Base-by-base conservation (phyloP, 2,329 filamentous ascomycete species). In the Laburnicola sp. region DNA sequence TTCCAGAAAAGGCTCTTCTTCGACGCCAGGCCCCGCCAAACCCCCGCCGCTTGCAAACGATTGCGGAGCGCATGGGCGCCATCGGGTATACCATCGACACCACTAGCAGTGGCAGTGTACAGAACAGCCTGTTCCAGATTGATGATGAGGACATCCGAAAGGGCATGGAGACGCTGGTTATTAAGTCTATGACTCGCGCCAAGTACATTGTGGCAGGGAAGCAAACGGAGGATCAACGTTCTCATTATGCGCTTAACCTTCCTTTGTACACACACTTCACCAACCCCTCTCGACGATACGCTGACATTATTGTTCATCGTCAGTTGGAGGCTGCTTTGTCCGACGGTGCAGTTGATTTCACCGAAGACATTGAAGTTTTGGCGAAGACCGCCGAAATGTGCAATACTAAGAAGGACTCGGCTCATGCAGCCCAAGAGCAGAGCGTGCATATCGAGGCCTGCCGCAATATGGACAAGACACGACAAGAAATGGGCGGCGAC, bases 361-460 rank as follows among this genome's bases (percentile, higher is more conserved):
- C 79, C 3, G 94, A 99, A 61, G 94, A 99, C 56, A 74, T 94
- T 54, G 94, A 99, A 70, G 86, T 81, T 50, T 80, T 99, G 36
- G 86, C 86, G 65, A 99, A 97, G 84, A 96, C 89, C 44, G 89
- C 92, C 6, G 94, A 99, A 75, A 85, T 90, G 62, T 96, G 91
- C 82, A 99, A 99, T 79, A 96, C 89, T 70, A 99, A 97, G 86
- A 99, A 97, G 75, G 94, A 99, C 71, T 97, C 92, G 9, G 91
- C 94, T 1, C 93, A 96, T 76, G 94, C 91, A 67, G 94, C 94
- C 10, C 94, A 99, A 74, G 94, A 99, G 74, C 94, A 99, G 78
- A 97, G 94, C 74, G 91, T 99, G 43, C 94, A 99, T 76, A 97
- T 99, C 58, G 94, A 97, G 72, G 91, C 93, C 4, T 99, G 94